Percentiles rank a stretch among this genome's conserved stretches.
Evolutionary conservation across 176 grass and related monocot genomes (phyloP).

Genomic region (Phoenix roebelenii): DNA sequence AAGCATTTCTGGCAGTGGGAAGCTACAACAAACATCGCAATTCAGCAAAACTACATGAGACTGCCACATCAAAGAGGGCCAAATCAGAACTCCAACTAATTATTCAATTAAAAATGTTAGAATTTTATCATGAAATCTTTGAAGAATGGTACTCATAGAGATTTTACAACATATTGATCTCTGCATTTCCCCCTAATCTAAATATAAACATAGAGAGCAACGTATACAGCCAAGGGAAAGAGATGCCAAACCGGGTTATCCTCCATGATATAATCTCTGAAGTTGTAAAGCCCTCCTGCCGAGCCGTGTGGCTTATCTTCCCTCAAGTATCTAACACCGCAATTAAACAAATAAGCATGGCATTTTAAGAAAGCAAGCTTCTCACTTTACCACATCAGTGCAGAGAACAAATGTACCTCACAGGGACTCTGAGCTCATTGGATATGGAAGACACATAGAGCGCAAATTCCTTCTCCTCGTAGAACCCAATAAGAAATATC

Average conservation of each 20-base stretch:
- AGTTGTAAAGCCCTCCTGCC: conserved; percentile 92
- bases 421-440: conserved; percentile 86
- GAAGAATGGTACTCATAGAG: too few species aligned
- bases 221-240: background rate
- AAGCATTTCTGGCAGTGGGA: conserved; percentile 85
- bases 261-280: conserved; percentile 92
- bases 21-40: conserved; percentile 95
- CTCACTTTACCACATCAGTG: background rate
- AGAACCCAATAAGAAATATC: conserved; percentile 97
- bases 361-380: background rate
- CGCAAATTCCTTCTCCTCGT: conserved; percentile 90
- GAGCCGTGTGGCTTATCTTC: conserved; percentile 98
- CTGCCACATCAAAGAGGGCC: conserved; percentile 33
- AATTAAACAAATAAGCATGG: background rate
- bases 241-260: conserved; percentile 59
- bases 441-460: conserved; percentile 96
- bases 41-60: conserved; percentile 97
- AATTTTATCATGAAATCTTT: too few species aligned
- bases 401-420: conserved; percentile 40
- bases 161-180: too few species aligned
- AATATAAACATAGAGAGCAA: too few species aligned
- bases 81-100: too few species aligned
- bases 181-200: too few species aligned
- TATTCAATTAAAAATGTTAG: too few species aligned
- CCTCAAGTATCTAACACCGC: conserved; percentile 64